Conservation (phyloP, 176 grass and related monocot genomes). For the Cocos nucifera region DNA sequence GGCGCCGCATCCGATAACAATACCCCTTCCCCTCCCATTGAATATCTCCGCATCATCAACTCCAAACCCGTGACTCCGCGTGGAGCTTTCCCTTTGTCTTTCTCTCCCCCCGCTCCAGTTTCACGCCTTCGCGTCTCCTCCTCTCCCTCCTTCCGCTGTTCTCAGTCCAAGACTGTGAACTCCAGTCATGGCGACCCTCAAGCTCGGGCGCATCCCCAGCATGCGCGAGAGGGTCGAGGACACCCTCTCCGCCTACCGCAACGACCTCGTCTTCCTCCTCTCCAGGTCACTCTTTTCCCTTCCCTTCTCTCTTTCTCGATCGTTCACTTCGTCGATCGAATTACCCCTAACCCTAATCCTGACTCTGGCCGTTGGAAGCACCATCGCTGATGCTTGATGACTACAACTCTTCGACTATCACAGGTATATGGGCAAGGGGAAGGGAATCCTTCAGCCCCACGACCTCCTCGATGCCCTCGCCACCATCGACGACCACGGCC, state of each 20-base stretch:
- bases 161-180: neutral
- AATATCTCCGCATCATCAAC: too few relatives aligned
- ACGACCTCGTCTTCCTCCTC: slow-evolving; percentile 88
- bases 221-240: slow-evolving; percentile 83
- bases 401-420: too few relatives aligned
- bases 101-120: neutral
- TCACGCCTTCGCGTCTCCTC: neutral
- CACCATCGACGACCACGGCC: slow-evolving; percentile 43
- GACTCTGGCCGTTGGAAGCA: too few relatives aligned
- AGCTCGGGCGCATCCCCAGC: slow-evolving; percentile 48
- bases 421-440: slow-evolving; percentile 81
- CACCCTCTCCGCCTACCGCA: slow-evolving; percentile 72
- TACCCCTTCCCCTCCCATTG: too few relatives aligned
- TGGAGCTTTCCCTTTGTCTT: neutral
- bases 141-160: neutral
- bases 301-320: neutral
- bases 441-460: slow-evolving; percentile 90
- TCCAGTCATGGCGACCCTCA: slow-evolving; percentile 47
- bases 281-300: slow-evolving; percentile 33
- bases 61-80: too few relatives aligned
- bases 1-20: too few relatives aligned
- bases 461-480: slow-evolving; percentile 80
- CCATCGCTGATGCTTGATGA: too few relatives aligned
- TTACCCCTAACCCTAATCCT: too few relatives aligned
- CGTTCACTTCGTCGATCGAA: too few relatives aligned